These are phyloP conservation scores for Talaromyces ruber DNA, from an alignment of 495 filamentous ascomycete species.

Conservation along the genomic window DNA sequence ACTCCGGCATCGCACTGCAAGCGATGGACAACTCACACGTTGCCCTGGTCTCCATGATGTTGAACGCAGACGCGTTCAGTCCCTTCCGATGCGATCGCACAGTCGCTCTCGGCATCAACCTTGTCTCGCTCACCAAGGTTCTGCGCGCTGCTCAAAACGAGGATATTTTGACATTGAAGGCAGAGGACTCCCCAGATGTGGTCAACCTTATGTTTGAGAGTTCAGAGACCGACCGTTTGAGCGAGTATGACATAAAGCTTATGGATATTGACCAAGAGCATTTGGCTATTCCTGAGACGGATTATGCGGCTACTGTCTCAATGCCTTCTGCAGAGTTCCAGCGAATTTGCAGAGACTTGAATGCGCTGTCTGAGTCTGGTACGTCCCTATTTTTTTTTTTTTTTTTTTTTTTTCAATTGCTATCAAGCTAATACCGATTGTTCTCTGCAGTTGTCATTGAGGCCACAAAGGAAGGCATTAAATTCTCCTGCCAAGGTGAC, in stretches of 20 bases:
- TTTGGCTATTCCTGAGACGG: constrained; percentile 95
- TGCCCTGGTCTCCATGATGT: constrained; percentile 96
- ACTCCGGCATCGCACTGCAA: constrained; percentile 94
- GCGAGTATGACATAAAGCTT: constrained; percentile 98
- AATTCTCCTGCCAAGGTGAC: constrained; percentile 89
- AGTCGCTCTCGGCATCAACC: constrained; percentile 95
- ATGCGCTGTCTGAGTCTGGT: constrained; percentile 91
- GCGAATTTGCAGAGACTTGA: constrained; percentile 88
- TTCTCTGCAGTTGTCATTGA: constrained; percentile 73
- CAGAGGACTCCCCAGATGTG: constrained; percentile 90
- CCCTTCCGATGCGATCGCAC: constrained; percentile 99
- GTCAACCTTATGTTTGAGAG: constrained; percentile 96
- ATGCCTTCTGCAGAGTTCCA: constrained; percentile 91
- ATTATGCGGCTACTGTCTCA: constrained; percentile 83
- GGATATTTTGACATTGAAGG: constrained; percentile 93
- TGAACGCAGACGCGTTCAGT: constrained; percentile 90
- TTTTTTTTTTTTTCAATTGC: neutral
- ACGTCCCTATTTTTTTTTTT: constrained; percentile 14
- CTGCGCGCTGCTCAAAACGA: constrained; percentile 90
- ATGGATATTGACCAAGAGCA: constrained; percentile 99
- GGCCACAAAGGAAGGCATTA: constrained; percentile 93
- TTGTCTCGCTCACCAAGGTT: constrained; percentile 93
- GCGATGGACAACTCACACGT: constrained; percentile 99
- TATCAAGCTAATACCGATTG: neutral
- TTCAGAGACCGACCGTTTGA: constrained; percentile 77